phyloP scores from a whole-genome alignment of 1,284 basidiomycete species.

The Irpex sp. region DNA sequence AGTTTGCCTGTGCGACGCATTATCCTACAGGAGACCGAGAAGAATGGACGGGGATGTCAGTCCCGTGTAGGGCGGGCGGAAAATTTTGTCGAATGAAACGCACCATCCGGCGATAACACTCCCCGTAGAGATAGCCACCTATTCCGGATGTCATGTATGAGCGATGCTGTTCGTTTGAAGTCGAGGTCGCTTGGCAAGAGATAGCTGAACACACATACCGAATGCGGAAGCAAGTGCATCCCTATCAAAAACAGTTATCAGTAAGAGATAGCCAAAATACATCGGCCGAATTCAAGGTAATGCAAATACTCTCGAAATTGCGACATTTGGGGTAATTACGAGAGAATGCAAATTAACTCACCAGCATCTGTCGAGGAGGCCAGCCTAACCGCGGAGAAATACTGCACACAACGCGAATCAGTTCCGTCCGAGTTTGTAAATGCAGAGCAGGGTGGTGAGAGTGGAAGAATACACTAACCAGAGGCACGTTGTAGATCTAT shows the following conservation, averaged over 20 bases:
- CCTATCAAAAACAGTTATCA: conserved; percentile 43
- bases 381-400: conserved; percentile 89
- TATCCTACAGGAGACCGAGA: conserved; percentile 52
- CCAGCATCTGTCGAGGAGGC: conserved; percentile 80
- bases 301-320: not conserved
- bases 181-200: conserved; percentile 9
- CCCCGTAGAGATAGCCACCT: conserved; percentile 83
- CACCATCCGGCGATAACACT: conserved; percentile 89
- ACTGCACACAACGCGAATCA: conserved; percentile 44
- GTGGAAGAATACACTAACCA: conserved; percentile 52
- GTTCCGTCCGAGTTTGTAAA: not conserved
- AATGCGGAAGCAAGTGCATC: conserved; percentile 89
- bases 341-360: conserved; percentile 35
- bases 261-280: not conserved
- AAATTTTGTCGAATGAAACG: conserved; percentile 31
- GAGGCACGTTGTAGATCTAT: conserved; percentile 87
- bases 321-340: conserved; percentile 6
- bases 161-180: conserved; percentile 21
- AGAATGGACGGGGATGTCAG: conserved; percentile 8
- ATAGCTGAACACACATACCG: conserved; percentile 54
- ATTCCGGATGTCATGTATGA: conserved; percentile 7
- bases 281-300: not conserved
- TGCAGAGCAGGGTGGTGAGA: not conserved
- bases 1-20: conserved; percentile 89
- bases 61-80: not conserved